Evolutionary conservation across 345 rosid species (phyloP).

Genomic region (Aegle marmelos): DNA sequence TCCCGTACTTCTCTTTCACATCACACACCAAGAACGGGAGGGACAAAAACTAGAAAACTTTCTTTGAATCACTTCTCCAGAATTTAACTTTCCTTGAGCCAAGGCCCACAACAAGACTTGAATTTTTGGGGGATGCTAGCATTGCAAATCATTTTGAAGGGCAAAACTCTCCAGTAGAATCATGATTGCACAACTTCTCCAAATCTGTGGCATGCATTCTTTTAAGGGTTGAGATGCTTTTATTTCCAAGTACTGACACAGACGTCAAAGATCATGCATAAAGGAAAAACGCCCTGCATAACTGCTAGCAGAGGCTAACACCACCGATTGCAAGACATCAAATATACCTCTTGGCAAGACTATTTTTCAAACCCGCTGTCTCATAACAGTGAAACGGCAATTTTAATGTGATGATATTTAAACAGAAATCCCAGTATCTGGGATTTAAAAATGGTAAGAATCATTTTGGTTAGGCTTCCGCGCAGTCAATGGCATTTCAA

Average conservation of each 20-base stretch:
- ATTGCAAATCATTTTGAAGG: too few species aligned
- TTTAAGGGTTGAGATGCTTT: not conserved
- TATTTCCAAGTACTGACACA: not conserved
- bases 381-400: not conserved
- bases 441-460: not conserved
- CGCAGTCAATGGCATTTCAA: not conserved
- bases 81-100: too few species aligned
- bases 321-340: not conserved
- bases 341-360: not conserved
- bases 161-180: too few species aligned
- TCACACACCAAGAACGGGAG: too few species aligned
- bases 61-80: too few species aligned
- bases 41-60: too few species aligned
- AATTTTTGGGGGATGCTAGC: too few species aligned
- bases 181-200: too few species aligned
- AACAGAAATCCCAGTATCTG: not conserved
- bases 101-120: too few species aligned
- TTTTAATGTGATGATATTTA: not conserved
- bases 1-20: too few species aligned
- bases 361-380: not conserved
- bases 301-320: not conserved
- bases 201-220: too few species aligned
- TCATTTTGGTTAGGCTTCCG: not conserved
- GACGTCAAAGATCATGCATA: not conserved
- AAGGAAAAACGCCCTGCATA: not conserved